phyloP scores from a whole-genome alignment of 2,329 filamentous ascomycete genomes.

The Juglanconis oblonga region DNA sequence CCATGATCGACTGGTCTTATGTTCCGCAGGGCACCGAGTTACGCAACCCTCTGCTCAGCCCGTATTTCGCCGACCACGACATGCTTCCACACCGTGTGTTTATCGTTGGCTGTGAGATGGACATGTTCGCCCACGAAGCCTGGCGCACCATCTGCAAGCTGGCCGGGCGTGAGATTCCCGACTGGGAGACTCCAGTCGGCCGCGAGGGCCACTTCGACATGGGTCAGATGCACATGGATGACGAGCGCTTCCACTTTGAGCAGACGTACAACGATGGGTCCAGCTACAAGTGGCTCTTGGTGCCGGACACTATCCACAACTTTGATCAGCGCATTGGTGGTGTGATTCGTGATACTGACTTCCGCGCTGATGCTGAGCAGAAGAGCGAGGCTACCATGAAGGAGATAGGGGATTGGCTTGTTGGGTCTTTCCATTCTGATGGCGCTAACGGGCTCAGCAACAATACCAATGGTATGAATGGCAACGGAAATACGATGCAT shows the following conservation, averaged over 20 bases:
- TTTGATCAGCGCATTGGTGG: constrained; percentile 12
- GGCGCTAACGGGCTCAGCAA: not conserved
- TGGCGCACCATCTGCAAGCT: constrained; percentile 15
- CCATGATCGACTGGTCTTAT: constrained; percentile 13
- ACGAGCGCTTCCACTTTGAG: constrained; percentile 13
- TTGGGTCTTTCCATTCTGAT: not conserved
- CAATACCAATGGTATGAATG: not conserved
- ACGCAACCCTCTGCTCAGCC: constrained; percentile 12
- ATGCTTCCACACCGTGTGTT: constrained; percentile 10
- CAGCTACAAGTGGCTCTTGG: constrained; percentile 13
- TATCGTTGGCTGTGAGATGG: constrained; percentile 11
- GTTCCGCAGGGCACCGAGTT: constrained; percentile 8
- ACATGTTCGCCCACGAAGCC: constrained; percentile 14
- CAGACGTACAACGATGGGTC: constrained; percentile 9
- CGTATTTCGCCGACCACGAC: constrained; percentile 6
- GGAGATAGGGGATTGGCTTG: constrained; percentile 11
- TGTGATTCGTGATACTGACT: constrained; percentile 7
- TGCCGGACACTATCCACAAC: constrained; percentile 12
- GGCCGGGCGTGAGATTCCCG: constrained; percentile 3
- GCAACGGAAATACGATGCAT: not conserved
- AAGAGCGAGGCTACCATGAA: constrained; percentile 9
- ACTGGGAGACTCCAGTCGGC: constrained; percentile 2
- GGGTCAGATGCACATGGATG: constrained; percentile 8
- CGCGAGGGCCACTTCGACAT: constrained; percentile 3
- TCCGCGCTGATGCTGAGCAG: constrained; percentile 9